phyloP scores from a whole-genome alignment of 768 basidiomycete genomes.

The Boletus reticuloceps region DNA sequence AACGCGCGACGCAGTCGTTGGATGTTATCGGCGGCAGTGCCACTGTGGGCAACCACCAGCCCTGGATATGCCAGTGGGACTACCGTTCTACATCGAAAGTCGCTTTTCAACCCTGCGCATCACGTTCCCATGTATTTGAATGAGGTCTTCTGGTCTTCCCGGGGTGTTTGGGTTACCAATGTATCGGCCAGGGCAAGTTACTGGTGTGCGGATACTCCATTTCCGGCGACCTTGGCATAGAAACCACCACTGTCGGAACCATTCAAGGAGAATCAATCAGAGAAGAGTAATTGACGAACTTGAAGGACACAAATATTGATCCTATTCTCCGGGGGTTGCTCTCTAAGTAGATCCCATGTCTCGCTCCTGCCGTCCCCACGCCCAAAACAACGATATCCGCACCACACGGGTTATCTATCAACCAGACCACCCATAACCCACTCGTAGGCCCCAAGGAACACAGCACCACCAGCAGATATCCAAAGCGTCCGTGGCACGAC shows the following conservation, averaged over 20 bases:
- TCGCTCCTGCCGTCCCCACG: background rate
- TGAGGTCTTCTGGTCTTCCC: too few relatives aligned
- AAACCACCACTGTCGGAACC: background rate
- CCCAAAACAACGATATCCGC: background rate
- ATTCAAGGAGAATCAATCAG: background rate
- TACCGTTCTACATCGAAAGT: too few relatives aligned
- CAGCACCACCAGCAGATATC: slow-evolving; percentile 95
- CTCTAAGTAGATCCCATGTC: background rate
- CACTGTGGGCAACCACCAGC: too few relatives aligned
- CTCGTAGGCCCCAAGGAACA: slow-evolving; percentile 97
- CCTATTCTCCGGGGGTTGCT: background rate
- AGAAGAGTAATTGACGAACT: background rate
- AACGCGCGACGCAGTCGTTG: too few relatives aligned
- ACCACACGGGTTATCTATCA: slow-evolving; percentile 13
- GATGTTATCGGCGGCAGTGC: too few relatives aligned
- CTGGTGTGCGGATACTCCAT: too few relatives aligned
- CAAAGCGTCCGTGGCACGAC: slow-evolving; percentile 90
- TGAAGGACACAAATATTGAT: background rate
- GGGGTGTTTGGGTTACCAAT: too few relatives aligned
- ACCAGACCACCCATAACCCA: slow-evolving; percentile 59
- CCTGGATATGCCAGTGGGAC: too few relatives aligned
- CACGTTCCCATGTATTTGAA: too few relatives aligned
- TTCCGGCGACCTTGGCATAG: too few relatives aligned
- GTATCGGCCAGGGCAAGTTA: too few relatives aligned
- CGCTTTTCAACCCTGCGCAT: too few relatives aligned